These are phyloP conservation scores for Apophysomyces ossiformis DNA, from an alignment of 371 early-diverging fungal species.

Conservation along the genomic window DNA sequence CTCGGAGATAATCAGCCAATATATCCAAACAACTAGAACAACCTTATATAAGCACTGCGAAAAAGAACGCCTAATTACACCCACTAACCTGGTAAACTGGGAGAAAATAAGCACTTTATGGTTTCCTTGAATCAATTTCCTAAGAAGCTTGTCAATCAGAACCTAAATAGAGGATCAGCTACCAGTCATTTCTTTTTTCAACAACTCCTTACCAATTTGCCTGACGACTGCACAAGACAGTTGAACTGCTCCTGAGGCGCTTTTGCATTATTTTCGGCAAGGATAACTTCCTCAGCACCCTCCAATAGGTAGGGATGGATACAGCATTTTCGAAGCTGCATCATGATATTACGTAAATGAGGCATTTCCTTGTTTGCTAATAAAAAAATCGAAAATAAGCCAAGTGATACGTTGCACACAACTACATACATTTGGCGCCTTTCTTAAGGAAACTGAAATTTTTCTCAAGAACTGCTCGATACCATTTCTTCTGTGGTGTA, in stretches of 20 bases:
- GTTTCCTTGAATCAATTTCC: conserved; percentile 77
- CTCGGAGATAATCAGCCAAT: conserved; percentile 87
- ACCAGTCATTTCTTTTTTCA: neutral
- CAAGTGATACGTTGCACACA: neutral
- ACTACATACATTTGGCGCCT: conserved; percentile 57
- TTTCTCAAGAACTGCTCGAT: conserved; percentile 91
- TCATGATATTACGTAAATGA: conserved; percentile 68
- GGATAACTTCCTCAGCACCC: conserved; percentile 89
- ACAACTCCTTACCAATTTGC: conserved; percentile 68
- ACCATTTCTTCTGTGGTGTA: conserved; percentile 84
- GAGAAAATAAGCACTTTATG: conserved; percentile 96
- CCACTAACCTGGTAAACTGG: conserved; percentile 77
- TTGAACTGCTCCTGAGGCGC: conserved; percentile 73
- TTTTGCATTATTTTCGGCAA: conserved; percentile 60
- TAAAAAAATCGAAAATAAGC: neutral
- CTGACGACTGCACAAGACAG: conserved; percentile 83
- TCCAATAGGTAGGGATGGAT: conserved; percentile 85
- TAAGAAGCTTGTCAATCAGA: conserved; percentile 86
- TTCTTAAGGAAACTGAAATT: conserved; percentile 81
- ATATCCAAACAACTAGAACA: conserved; percentile 72
- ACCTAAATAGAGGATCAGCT: conserved; percentile 26
- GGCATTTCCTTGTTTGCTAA: conserved; percentile 63
- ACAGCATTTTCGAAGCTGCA: conserved; percentile 88
- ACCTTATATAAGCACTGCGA: neutral
- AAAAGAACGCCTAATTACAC: neutral